Percentiles rank a stretch among this genome's conserved stretches.
These are phyloP conservation scores for Lasiosphaeria miniovina DNA, from an alignment of 495 filamentous ascomycete genomes.

Conservation along the genomic window DNA sequence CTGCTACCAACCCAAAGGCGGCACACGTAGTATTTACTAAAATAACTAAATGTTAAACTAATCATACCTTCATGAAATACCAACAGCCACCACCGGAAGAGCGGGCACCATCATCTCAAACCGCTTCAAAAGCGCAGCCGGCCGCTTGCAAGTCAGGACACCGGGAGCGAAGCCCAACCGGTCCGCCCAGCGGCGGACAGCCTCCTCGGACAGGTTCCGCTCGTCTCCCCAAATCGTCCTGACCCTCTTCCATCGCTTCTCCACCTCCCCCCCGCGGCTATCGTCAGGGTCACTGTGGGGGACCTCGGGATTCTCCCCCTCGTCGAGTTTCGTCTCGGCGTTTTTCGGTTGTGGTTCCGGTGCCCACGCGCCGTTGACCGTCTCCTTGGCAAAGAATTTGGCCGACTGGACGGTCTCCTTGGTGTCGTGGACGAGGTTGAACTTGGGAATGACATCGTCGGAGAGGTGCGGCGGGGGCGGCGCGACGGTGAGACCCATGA, in stretches of 20 bases:
- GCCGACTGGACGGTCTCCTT: background rate
- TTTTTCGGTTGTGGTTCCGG: background rate
- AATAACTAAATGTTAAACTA: too few species aligned
- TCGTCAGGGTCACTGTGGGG: too few species aligned
- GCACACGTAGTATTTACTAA: too few species aligned
- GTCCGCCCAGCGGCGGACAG: too few species aligned
- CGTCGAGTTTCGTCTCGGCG: background rate
- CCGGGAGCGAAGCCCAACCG: too few species aligned
- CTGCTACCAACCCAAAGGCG: too few species aligned
- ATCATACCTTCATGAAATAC: too few species aligned
- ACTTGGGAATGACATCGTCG: background rate
- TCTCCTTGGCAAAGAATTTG: background rate
- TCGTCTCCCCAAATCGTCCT: background rate
- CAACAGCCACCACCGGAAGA: conserved; percentile 9
- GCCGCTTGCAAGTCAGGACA: conserved; percentile 4
- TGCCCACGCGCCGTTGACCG: background rate
- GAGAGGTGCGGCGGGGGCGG: background rate
- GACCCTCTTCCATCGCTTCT: background rate
- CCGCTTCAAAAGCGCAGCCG: background rate
- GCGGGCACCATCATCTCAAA: conserved; percentile 9
- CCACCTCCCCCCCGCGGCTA: too few species aligned
- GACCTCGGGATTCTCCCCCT: background rate
- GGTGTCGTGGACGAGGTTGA: conserved; percentile 3
- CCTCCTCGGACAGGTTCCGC: too few species aligned
- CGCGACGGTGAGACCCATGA: background rate